Evolutionary conservation across 495 filamentous ascomycete species (phyloP), one percentile per base, ranked within the genome.

Genomic region (Friedmanniomyces simplex): DNA sequence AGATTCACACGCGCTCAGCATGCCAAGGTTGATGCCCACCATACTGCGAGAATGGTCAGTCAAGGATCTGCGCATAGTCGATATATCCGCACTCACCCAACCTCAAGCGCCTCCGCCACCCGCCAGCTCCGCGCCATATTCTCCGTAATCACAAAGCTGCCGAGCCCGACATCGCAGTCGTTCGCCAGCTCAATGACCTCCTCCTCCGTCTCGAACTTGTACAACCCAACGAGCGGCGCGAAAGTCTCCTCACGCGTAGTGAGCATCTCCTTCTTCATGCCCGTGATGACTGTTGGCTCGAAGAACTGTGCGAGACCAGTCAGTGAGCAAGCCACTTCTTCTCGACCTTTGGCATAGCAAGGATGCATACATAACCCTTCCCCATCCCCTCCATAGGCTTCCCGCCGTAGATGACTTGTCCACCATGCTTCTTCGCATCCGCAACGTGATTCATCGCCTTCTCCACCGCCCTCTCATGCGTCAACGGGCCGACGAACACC

Each of bases 161-260:
- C 60, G 10, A 72, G 62, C 14, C 69, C 68, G 60, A 72, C 66
- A 41, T 65, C 51, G 45, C 41, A 58, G 39, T 63, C 60, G 39
- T 63, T 63, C 1, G 62, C 59, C 48, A 93, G 70, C 32, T 81
- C 77, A 20, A 95, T 79, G 4, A 91, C 89, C 68, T 95, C 89
- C 63, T 87, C 81, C 71, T 95, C 89, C 0, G 80, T 86, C 46
- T 84, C 77, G 66, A 95, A 95, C 34, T 78, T 77, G 72, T 91
- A 91, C n/a, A 95, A 68, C 1, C 83, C 87, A 2, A 88, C 87
- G 6, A 95, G 80, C 21, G 89, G 89, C 1, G 89, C 89, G 67
- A 95, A 95, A 0, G 89, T 95, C 72, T 95, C 89, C 68, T 95
- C 89, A 0, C 70, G 71, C 21, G 87, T 82, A 51, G 93, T 72